Conservation (phyloP, 73 alveolate genomes). For the Tetrahymena elliotti region DNA sequence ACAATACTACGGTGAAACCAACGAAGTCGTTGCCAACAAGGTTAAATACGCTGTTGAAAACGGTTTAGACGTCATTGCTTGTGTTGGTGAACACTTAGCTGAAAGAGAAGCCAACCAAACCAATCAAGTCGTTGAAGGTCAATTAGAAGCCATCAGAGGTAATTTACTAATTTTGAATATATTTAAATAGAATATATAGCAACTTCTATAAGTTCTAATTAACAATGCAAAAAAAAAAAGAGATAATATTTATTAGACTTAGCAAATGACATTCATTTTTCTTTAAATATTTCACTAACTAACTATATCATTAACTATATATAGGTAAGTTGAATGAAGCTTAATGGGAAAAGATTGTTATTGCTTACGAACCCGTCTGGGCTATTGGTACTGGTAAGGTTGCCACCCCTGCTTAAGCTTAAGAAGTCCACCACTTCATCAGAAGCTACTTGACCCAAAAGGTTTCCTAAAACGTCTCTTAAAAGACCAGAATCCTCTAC, state of each 20-base stretch:
- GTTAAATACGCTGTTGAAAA: constrained; percentile 75
- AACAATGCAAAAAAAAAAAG: not conserved
- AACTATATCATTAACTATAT: not conserved
- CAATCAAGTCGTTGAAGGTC: constrained; percentile 69
- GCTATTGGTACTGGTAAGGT: constrained; percentile 99
- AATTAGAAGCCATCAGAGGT: constrained; percentile 78
- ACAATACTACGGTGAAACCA: constrained; percentile 83
- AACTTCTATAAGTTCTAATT: not conserved
- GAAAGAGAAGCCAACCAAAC: constrained; percentile 89
- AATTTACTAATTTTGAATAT: not conserved
- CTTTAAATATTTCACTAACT: not conserved
- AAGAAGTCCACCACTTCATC: constrained; percentile 89
- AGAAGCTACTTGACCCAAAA: constrained; percentile 84
- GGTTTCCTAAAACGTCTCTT: constrained; percentile 71
- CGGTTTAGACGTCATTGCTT: constrained; percentile 67
- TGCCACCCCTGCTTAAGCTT: constrained; percentile 97
- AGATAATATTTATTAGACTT: no score
- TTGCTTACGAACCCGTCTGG: constrained; percentile 99
- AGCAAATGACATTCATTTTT: not conserved
- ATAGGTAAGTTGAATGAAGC: constrained; percentile 42
- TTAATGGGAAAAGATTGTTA: constrained; percentile 89
- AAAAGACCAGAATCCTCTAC: constrained; percentile 82
- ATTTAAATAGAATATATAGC: not conserved
- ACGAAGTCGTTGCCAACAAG: constrained; percentile 91
- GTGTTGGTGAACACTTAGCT: constrained; percentile 93